A percentile compares a stretch with the other conserved stretches of the same genome.
Evolutionary conservation across 495 filamentous ascomycete species (phyloP).

Genomic region (Penicilliopsis zonata): DNA sequence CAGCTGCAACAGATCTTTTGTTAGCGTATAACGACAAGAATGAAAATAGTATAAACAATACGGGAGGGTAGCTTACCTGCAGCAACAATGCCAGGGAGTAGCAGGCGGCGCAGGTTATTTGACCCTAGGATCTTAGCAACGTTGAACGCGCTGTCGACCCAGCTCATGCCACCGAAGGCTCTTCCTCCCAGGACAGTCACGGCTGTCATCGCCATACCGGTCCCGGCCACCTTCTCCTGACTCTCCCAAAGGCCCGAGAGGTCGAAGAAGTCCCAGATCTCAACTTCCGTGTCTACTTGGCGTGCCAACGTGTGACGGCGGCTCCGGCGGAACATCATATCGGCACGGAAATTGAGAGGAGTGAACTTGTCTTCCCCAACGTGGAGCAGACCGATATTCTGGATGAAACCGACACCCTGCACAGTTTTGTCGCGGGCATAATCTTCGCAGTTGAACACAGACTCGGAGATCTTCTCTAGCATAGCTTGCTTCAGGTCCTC

Average conservation of each 20-base stretch:
- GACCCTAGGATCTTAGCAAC: slow-evolving; percentile 70
- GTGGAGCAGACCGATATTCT: slow-evolving; percentile 76
- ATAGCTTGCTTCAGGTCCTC: slow-evolving; percentile 89
- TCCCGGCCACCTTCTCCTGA: slow-evolving; percentile 88
- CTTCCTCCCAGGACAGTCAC: slow-evolving; percentile 75
- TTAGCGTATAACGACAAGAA: slow-evolving; percentile 6
- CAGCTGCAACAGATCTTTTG: slow-evolving; percentile 38
- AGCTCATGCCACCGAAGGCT: slow-evolving; percentile 70
- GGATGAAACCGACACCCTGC: slow-evolving; percentile 74
- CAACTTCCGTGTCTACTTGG: slow-evolving; percentile 76
- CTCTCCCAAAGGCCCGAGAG: slow-evolving; percentile 66
- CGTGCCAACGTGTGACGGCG: slow-evolving; percentile 68
- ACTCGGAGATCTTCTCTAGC: slow-evolving; percentile 69
- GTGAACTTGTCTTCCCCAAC: slow-evolving; percentile 70
- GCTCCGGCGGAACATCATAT: slow-evolving; percentile 77
- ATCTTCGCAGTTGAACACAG: slow-evolving; percentile 71
- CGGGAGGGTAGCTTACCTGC: too few species aligned
- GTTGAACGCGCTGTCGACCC: slow-evolving; percentile 78
- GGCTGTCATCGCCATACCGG: slow-evolving; percentile 85
- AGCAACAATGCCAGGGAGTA: slow-evolving; percentile 66
- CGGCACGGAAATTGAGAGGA: slow-evolving; percentile 72
- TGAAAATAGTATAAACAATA: slow-evolving; percentile 7
- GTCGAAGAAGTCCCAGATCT: slow-evolving; percentile 90
- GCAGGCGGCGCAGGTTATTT: slow-evolving; percentile 67
- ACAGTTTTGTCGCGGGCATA: slow-evolving; percentile 69